These are phyloP conservation scores for Talaromyces borbonicus DNA, from an alignment of 495 filamentous ascomycete genomes.

Conservation along the genomic window DNA sequence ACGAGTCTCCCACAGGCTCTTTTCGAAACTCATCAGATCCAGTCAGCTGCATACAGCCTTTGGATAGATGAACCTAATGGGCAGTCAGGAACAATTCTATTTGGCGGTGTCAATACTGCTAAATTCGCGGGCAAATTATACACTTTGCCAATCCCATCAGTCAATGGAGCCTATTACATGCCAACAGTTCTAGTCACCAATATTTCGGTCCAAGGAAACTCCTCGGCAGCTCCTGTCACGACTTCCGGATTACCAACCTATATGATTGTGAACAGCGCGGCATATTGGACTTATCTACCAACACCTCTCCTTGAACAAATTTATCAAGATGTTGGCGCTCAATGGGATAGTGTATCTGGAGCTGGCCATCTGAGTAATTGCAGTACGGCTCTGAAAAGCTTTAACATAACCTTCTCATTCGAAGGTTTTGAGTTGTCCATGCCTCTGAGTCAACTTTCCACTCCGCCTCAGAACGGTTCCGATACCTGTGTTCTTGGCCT, in stretches of 20 bases:
- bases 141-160: constrained; percentile 55
- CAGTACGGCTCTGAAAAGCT: no score
- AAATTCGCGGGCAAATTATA: constrained; percentile 55
- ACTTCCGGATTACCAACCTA: not conserved
- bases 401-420: no score
- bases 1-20: constrained; percentile 60
- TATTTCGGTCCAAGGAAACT: constrained; percentile 52
- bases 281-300: constrained; percentile 5
- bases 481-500: no score
- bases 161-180: no score
- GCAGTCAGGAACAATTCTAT: constrained; percentile 65
- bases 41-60: constrained; percentile 58
- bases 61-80: constrained; percentile 40
- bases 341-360: no score
- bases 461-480: no score
- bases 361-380: no score
- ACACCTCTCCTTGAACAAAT: constrained; percentile 55
- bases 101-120: constrained; percentile 69
- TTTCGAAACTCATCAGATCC: constrained; percentile 50
- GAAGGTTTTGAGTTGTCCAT: no score
- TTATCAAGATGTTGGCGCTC: no score
- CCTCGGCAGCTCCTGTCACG: not conserved
- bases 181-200: constrained; percentile 55
- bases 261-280: constrained; percentile 35
- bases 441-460: no score